Conservation (phyloP, 371 early-diverging fungal species). For the Rhizomucor pusillus region DNA sequence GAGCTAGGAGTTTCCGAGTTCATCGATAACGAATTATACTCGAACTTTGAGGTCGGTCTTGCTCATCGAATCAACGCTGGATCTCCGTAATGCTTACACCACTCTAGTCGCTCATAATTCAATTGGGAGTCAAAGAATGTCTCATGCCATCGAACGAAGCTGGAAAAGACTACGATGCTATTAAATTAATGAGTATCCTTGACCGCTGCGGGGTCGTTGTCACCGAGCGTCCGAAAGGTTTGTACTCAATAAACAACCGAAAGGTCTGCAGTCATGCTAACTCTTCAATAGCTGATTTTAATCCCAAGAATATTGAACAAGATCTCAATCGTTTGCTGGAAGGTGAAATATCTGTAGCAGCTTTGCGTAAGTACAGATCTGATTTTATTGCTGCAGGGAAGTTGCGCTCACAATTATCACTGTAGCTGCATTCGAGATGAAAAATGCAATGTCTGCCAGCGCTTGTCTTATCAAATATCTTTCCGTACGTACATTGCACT, state of each 20-base stretch:
- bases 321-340: slow-evolving; percentile 81
- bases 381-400: neutral
- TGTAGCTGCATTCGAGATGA: slow-evolving; percentile 80
- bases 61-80: neutral
- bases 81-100: neutral
- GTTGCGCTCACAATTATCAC: neutral
- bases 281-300: slow-evolving; percentile 53
- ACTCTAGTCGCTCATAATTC: slow-evolving; percentile 76
- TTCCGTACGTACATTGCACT: slow-evolving; percentile 33
- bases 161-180: slow-evolving; percentile 63
- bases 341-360: slow-evolving; percentile 62
- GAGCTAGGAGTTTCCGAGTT: slow-evolving; percentile 84
- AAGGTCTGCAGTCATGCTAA: neutral
- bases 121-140: slow-evolving; percentile 91
- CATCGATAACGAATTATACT: slow-evolving; percentile 87
- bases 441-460: slow-evolving; percentile 73
- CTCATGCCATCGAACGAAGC: slow-evolving; percentile 61
- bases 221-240: slow-evolving; percentile 62
- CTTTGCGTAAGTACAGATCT: slow-evolving; percentile 55
- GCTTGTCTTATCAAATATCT: slow-evolving; percentile 82
- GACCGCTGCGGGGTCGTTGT: slow-evolving; percentile 74
- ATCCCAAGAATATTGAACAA: slow-evolving; percentile 76
- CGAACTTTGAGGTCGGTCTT: slow-evolving; percentile 81
- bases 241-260: neutral
- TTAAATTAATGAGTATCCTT: slow-evolving; percentile 66